phyloP scores from a whole-genome alignment of 192 early-diverging fungal genomes.

The Diversispora eburnea region DNA sequence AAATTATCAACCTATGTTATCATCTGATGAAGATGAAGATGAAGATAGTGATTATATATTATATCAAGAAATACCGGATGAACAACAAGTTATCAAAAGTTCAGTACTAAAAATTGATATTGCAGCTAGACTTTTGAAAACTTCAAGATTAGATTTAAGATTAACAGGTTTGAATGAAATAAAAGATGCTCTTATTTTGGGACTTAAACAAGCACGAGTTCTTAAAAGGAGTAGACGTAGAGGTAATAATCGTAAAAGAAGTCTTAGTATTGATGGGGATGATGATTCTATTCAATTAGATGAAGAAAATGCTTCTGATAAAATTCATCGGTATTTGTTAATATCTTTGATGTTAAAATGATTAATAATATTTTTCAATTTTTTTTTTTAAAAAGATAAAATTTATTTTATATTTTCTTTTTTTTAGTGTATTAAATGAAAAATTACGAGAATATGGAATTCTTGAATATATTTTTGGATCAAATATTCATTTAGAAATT shows the following conservation, averaged over 20 bases:
- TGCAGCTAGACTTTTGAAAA: slow-evolving; percentile 42
- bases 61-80: slow-evolving; percentile 31
- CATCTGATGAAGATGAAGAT: slow-evolving; percentile 34
- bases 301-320: slow-evolving; percentile 20
- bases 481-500: slow-evolving; percentile 48
- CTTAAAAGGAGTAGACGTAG: slow-evolving; percentile 32
- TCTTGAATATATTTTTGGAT: slow-evolving; percentile 44
- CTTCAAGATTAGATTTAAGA: slow-evolving; percentile 40
- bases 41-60: slow-evolving; percentile 34
- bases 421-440: slow-evolving; percentile 33
- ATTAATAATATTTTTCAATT: slow-evolving; percentile 4
- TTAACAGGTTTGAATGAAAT: slow-evolving; percentile 43
- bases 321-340: slow-evolving; percentile 20
- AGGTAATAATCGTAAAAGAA: slow-evolving; percentile 36
- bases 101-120: slow-evolving; percentile 38
- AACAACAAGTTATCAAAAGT: slow-evolving; percentile 39
- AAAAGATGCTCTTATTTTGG: slow-evolving; percentile 41
- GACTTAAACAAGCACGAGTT: slow-evolving; percentile 34
- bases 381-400: too few relatives aligned
- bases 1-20: slow-evolving; percentile 24
- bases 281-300: slow-evolving; percentile 11
- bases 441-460: slow-evolving; percentile 39
- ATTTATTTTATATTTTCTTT: not conserved
- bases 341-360: not conserved
- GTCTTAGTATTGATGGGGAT: slow-evolving; percentile 18